Conservation (phyloP, 2,329 filamentous ascomycete species). For the Coniochaeta ligniaria region DNA sequence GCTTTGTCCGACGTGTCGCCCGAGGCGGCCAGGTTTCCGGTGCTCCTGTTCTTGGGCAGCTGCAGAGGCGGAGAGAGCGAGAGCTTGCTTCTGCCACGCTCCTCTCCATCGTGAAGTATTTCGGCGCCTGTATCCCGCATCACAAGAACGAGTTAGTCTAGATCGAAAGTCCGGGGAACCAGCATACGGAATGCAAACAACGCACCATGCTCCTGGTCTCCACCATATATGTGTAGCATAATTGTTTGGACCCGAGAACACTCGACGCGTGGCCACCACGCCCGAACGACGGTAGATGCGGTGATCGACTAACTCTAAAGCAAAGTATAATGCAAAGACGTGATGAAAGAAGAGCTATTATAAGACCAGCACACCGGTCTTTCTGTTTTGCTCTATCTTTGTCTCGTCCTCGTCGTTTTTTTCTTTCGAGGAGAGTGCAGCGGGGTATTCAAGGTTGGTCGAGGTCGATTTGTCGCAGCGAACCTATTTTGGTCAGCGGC, state of each 20-base stretch:
- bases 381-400: not conserved
- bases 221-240: constrained; percentile 37
- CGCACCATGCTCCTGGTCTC: constrained; percentile 34
- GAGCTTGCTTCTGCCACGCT: constrained; percentile 38
- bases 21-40: constrained; percentile 49
- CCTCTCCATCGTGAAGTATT: constrained; percentile 26
- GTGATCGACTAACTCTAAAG: not conserved
- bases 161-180: not conserved
- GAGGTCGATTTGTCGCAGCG: not conserved
- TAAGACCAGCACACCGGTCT: not conserved
- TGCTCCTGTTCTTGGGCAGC: constrained; percentile 59
- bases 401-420: not conserved
- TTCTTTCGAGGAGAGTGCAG: not conserved
- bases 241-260: constrained; percentile 19
- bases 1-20: constrained; percentile 48
- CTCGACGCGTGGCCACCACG: constrained; percentile 4
- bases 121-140: constrained; percentile 28
- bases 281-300: not conserved
- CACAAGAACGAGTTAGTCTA: not conserved
- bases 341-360: not conserved
- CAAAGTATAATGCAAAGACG: not conserved
- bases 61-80: constrained; percentile 38
- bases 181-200: constrained; percentile 1
- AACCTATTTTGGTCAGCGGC: not conserved
- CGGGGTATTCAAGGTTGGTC: not conserved